Base-by-base conservation (phyloP, 352 stramenopile species). In the Phytopythium montanum region DNA sequence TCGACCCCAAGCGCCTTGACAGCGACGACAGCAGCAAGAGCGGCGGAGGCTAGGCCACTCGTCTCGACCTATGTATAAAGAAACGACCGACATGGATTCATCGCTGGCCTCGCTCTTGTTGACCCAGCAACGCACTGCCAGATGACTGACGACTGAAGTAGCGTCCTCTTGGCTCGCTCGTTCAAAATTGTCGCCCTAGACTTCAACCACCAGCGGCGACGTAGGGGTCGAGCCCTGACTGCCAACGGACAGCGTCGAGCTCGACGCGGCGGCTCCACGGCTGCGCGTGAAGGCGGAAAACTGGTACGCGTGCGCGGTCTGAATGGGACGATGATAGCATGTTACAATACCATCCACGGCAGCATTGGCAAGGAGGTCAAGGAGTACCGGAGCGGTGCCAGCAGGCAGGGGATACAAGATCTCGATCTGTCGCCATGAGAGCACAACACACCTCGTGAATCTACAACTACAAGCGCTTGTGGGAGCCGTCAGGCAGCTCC, bases 401-500 rank as follows among this genome's bases (percentile, higher is more conserved):
- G 13, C 23, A 2, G 34, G 33, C 52, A 78, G 45, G 0, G 81
- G 80, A 52, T 86, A 90, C 19, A 70, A 75, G 60, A 90, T 86
- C 62, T 87, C 78, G 55, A 90, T 80, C 73, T 83, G 49, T 12
- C 28, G n/a, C 1, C 6, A 33, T 23, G 18, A 29, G 39, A 33
- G 33, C 18, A 31, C 39, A 42, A 36, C 3, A 2, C 41, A 29
- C 7, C n/a, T 5, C 10, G 8, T 54, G 26, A 21, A 38, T 46
- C 10, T n/a, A n/a, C n/a, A n/a, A 31, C 54, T 28, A 28, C 46
- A 25, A 9, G 7, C 13, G 16, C 28, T 25, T 3, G 5, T n/a
- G n/a, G 3, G 12, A 54, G 34, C 6, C 33, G 9, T 33, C 21
- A 16, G 21, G 23, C 16, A n/a, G 16, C 18, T 19, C 3, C 41